These are phyloP conservation scores for Podila horticola DNA, from an alignment of 192 early-diverging fungal genomes.

Conservation along the genomic window DNA sequence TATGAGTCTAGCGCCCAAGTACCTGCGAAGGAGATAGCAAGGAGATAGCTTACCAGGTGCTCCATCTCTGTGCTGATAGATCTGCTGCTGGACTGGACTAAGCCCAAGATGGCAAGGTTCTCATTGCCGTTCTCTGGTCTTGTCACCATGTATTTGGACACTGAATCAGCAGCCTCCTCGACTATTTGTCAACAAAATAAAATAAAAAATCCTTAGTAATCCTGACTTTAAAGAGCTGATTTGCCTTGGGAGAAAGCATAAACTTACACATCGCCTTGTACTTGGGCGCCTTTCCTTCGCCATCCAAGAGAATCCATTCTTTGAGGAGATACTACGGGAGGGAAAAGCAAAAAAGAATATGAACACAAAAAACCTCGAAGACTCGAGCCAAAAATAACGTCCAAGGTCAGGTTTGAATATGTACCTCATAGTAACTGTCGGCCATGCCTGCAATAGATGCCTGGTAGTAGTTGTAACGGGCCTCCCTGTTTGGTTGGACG, in stretches of 20 bases:
- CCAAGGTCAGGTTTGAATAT: background rate
- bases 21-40: background rate
- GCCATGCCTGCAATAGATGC: constrained; percentile 60
- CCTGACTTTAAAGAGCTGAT: background rate
- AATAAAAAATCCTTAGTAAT: background rate
- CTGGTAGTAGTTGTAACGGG: constrained; percentile 5
- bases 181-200: constrained; percentile 17
- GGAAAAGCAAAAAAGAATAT: background rate
- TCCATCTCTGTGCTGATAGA: constrained; percentile 34
- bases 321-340: constrained; percentile 62
- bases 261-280: constrained; percentile 49
- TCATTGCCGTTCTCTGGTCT: constrained; percentile 7
- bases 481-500: background rate
- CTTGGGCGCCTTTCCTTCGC: constrained; percentile 21
- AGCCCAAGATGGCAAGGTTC: constrained; percentile 36
- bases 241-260: background rate
- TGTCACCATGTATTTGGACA: constrained; percentile 42
- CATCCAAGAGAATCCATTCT: constrained; percentile 58
- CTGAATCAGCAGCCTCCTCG: constrained; percentile 24
- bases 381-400: background rate
- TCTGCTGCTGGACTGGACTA: constrained; percentile 3
- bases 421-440: constrained; percentile 72
- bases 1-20: no score
- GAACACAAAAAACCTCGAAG: no score
- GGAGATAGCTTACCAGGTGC: constrained; percentile 33